Conservation (phyloP, 345 rosid species). For the Eucalyptus virginea region DNA sequence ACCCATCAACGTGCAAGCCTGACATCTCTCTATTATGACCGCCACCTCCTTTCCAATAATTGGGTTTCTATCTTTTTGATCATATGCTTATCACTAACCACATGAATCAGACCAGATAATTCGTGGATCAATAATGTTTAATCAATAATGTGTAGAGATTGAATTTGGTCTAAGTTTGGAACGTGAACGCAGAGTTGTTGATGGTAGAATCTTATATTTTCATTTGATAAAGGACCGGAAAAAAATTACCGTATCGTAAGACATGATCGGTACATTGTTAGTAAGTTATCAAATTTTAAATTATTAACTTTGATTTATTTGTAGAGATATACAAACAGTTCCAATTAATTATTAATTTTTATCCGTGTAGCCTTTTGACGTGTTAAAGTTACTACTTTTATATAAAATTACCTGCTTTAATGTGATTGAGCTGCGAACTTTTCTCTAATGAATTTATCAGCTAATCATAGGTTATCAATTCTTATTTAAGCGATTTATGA, state of each 20-base stretch:
- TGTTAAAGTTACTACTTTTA: neutral
- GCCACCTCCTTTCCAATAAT: neutral
- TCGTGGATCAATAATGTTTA: neutral
- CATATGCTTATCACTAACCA: neutral
- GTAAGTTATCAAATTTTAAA: neutral
- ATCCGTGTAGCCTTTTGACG: neutral
- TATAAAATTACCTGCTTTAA: neutral
- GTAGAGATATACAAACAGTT: neutral
- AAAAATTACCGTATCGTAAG: neutral
- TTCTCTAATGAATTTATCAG: neutral
- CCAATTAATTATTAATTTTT: neutral
- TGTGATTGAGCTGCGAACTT: neutral
- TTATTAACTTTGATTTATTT: neutral
- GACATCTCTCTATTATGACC: neutral
- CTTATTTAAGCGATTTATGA: neutral
- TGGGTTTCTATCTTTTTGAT: neutral
- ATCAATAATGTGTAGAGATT: neutral
- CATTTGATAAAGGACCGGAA: neutral
- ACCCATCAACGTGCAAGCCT: neutral
- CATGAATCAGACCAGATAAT: neutral
- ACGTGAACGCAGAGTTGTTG: neutral
- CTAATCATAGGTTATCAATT: neutral
- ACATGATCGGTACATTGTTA: neutral
- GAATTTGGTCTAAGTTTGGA: neutral
- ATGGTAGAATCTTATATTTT: neutral